phyloP scores from a whole-genome alignment of 306 rosid species.

The Prunus kanzakura region DNA sequence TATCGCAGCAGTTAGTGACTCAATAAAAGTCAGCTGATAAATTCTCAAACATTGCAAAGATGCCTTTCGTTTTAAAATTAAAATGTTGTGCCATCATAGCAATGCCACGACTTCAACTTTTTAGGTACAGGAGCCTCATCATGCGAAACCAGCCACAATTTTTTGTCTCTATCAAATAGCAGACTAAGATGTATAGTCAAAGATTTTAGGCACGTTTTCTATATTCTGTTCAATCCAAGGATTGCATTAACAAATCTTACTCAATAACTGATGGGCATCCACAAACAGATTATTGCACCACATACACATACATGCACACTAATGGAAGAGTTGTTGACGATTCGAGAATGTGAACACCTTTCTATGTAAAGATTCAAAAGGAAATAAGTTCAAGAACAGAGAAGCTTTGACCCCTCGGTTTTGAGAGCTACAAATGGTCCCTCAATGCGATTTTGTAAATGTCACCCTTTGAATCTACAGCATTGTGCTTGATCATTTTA shows the following conservation, averaged over 20 bases:
- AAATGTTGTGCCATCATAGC: neutral
- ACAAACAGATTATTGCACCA: neutral
- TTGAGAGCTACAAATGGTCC: neutral
- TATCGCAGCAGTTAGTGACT: neutral
- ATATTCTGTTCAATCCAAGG: neutral
- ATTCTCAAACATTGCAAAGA: neutral
- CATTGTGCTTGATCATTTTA: neutral
- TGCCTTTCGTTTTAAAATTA: neutral
- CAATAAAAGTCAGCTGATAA: neutral
- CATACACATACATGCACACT: neutral
- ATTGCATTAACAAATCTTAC: neutral
- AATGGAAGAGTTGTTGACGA: neutral
- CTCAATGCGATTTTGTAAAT: neutral
- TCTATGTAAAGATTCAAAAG: neutral
- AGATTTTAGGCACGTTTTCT: neutral
- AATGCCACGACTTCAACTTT: neutral
- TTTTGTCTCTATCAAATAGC: neutral
- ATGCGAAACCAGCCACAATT: conserved; percentile 7
- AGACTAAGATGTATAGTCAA: neutral
- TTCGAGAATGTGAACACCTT: neutral
- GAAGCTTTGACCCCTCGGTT: neutral
- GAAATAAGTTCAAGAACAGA: neutral
- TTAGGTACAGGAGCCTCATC: neutral
- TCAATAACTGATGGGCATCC: neutral
- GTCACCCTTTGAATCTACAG: neutral